Base-by-base conservation (phyloP, 495 filamentous ascomycete genomes). In the Aspergillus sclerotioniger region DNA sequence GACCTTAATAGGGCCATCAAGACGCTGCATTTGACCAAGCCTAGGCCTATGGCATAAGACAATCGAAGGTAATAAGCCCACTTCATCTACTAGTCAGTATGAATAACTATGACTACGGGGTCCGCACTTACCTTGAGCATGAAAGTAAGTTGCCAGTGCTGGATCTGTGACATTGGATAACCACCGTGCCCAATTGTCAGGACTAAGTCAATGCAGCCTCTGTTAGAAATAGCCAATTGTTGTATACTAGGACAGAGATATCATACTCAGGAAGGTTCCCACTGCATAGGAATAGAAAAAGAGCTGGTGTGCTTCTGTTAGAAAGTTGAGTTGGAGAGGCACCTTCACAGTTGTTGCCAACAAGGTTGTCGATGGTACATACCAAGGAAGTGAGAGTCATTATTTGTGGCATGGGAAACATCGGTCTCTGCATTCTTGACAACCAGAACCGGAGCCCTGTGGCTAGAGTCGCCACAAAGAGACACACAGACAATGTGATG, bases 281-380 rank as follows among this genome's bases (percentile, higher is more conserved):
- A 43, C 46, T 31, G 54, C 29, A 19, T 49, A 50, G 13, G 54
- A 50, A 21, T 57, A 57, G 35, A 50, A 43, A 15, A 57, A 8
- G 19, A 57, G 17, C 54, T 57, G 31, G 15, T 29, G 9, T 43
- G 6, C 19, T 7, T 15, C 10, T 35, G 25, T 57, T 31, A 57
- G 54, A 35, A 1, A 8, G 33, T 9, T 35, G 33, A 13, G 33
- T 35, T 9, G 13, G 13, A 13, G 2, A 13, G 7, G 33, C 33
- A 35, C 33, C 31, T 33, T 10, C 13, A 15, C n/a, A n/a, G 13
- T 41, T 1, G 25, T 15, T 15, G 16, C 20, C 9, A 7, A 41
- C 28, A 15, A 7, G 9, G 19, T 1, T 3, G 13, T 10, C n/a
- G 17, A 32, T 16, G 12, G 1, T 9, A 31, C 54, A 28, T 46